Evolutionary conservation across 1,284 basidiomycete genomes (phyloP).

Genomic region (Ustanciosporium gigantosporum): DNA sequence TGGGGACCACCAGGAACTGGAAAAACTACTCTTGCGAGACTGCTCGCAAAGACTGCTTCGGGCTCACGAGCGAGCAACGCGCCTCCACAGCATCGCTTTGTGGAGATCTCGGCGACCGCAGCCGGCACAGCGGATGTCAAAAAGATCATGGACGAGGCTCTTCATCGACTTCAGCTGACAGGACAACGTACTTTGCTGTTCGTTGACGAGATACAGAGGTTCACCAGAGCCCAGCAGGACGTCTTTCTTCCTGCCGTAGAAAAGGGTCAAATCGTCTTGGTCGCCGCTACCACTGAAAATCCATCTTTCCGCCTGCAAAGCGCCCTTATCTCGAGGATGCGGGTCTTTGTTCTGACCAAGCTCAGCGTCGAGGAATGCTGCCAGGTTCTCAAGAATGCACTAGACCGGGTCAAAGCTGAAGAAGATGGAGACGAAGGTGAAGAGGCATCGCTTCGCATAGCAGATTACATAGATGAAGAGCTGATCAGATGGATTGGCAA

Average conservation of each 20-base stretch:
- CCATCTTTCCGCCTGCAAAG: constrained; percentile 77
- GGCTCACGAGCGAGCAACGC: constrained; percentile 66
- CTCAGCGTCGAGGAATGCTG: constrained; percentile 40
- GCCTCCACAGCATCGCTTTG: constrained; percentile 40
- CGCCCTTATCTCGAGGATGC: constrained; percentile 76
- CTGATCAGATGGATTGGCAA: constrained; percentile 51
- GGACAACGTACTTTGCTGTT: constrained; percentile 76
- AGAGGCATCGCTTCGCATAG: constrained; percentile 10
- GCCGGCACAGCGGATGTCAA: constrained; percentile 79
- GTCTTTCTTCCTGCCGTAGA: constrained; percentile 35
- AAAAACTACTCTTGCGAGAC: constrained; percentile 77
- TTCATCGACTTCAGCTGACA: constrained; percentile 71
- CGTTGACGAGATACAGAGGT: constrained; percentile 81
- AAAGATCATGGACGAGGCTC: constrained; percentile 78
- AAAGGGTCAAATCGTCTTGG: constrained; percentile 64
- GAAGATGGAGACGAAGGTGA: background rate
- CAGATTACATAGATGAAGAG: constrained; percentile 54
- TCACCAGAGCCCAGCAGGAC: constrained; percentile 81
- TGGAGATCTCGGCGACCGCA: constrained; percentile 61
- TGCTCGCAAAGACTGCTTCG: constrained; percentile 70
- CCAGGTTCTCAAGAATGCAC: constrained; percentile 39
- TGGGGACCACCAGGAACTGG: constrained; percentile 64
- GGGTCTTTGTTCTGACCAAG: constrained; percentile 63
- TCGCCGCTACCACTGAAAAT: constrained; percentile 90
- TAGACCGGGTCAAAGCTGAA: constrained; percentile 19